Evolutionary conservation across 2,329 filamentous ascomycete genomes (phyloP).

Genomic region (Alternaria sp.): DNA sequence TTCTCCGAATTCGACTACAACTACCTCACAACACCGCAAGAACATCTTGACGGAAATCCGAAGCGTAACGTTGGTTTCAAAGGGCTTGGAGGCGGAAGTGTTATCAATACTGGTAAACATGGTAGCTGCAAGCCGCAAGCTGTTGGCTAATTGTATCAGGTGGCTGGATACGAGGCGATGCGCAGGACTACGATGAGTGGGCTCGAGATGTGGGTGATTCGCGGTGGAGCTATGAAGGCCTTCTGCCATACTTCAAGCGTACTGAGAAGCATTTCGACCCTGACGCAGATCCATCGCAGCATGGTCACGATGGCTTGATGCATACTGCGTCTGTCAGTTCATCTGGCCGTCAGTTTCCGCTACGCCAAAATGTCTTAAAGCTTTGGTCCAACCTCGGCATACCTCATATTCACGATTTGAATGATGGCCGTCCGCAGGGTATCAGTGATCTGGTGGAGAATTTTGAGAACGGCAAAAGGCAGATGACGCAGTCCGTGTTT

Average conservation of each 20-base stretch:
- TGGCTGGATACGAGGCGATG: slow-evolving; percentile 38
- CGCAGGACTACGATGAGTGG: slow-evolving; percentile 41
- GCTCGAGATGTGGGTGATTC: slow-evolving; percentile 31
- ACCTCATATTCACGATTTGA: slow-evolving; percentile 21
- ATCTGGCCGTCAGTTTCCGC: slow-evolving; percentile 24
- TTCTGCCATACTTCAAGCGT: slow-evolving; percentile 41
- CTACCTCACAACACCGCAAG: slow-evolving; percentile 43
- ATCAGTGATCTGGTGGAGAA: slow-evolving; percentile 35
- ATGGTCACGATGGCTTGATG: slow-evolving; percentile 40
- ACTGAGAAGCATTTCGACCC: slow-evolving; percentile 34
- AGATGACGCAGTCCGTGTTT: slow-evolving; percentile 26
- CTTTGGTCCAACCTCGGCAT: slow-evolving; percentile 27
- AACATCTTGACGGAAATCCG: slow-evolving; percentile 32
- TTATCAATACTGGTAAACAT: slow-evolving; percentile 34
- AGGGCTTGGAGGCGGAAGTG: slow-evolving; percentile 35
- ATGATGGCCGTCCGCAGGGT: slow-evolving; percentile 31
- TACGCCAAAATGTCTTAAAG: slow-evolving; percentile 22
- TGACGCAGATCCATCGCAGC: slow-evolving; percentile 24
- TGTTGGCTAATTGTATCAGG: neutral
- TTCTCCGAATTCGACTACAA: slow-evolving; percentile 44
- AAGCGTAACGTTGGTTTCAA: slow-evolving; percentile 43
- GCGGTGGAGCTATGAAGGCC: slow-evolving; percentile 38
- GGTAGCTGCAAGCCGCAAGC: neutral
- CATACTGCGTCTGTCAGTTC: slow-evolving; percentile 23
- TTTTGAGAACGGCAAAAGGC: slow-evolving; percentile 33